Base-by-base conservation (phyloP, 2,329 filamentous ascomycete species). In the Ophiostoma ulmi region DNA sequence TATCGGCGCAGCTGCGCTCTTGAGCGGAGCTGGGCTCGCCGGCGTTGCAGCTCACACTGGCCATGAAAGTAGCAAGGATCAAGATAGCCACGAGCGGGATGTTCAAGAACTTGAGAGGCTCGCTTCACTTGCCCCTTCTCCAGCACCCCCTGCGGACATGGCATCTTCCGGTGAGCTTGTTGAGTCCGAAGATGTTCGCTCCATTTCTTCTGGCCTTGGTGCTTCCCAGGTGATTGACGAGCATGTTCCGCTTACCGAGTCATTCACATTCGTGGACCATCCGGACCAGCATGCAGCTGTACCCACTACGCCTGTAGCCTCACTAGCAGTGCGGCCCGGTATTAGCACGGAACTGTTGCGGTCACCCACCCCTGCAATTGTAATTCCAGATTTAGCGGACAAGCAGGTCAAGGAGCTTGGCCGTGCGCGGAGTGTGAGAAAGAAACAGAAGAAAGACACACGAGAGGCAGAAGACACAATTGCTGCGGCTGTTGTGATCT, bases 401-500 rank as follows among this genome's bases (percentile, higher is more conserved):
- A 74, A 77, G 71, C 74, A 78, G 74, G 81, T 77, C 74, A 78
- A 79, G 72, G 76, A 80, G 70, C 76, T 84, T 70, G 80, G 78
- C 66, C 77, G 82, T 65, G 80, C 79, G 31, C 81, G 78, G 70
- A 84, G 80, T 66, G 75, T 85, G 22, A 81, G 80, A 70, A 82
- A 81, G 69, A 82, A 81, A 73, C 80, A 81, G 70, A 83, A 80
- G 71, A 78, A 81, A 71, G 80, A 80, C n/a, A 77, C 83, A 44
- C 80, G 80, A 52, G 78, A 82, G 20, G 82, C 82, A 20, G 84
- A 87, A 76, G 85, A 87, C 71, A 81, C 82, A 44, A 78, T 86
- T 41, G 85, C 85, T 44, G 83, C 85, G 44, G 85, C 83, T 17
- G 85, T 86, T 35, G 80, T 86, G 35, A 81, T 87, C 26, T 85